Evolutionary conservation across 371 early-diverging fungal species (phyloP).

Genomic region (Furculomyces boomerangus): DNA sequence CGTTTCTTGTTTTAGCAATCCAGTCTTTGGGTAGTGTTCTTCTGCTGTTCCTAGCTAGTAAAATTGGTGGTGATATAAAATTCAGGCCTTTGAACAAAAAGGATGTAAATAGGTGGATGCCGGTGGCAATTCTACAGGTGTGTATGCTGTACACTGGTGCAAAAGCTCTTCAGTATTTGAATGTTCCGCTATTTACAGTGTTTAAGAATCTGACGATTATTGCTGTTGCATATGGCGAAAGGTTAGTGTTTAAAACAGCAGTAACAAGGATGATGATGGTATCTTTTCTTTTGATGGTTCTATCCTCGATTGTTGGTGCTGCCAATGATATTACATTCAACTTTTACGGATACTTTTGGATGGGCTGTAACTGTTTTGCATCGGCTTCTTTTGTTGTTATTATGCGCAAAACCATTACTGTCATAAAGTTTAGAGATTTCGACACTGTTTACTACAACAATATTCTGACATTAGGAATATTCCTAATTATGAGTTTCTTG

Average conservation of each 20-base stretch:
- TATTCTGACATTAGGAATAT: constrained; percentile 69
- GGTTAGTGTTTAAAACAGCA: constrained; percentile 53
- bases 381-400: constrained; percentile 80
- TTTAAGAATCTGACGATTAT: constrained; percentile 98
- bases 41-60: constrained; percentile 39
- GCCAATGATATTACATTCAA: constrained; percentile 44
- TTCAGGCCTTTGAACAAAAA: constrained; percentile 37
- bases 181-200: constrained; percentile 91
- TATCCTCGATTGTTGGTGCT: constrained; percentile 87
- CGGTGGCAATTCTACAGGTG: constrained; percentile 67
- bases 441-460: constrained; percentile 97
- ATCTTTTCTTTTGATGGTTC: constrained; percentile 80
- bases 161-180: constrained; percentile 80
- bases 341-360: constrained; percentile 80
- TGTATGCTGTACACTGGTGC: constrained; percentile 97
- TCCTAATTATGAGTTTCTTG: constrained; percentile 50
- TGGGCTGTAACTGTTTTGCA: constrained; percentile 73
- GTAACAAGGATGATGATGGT: constrained; percentile 61
- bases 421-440: constrained; percentile 74
- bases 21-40: constrained; percentile 34
- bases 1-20: constrained; percentile 71
- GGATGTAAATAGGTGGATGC: constrained; percentile 69
- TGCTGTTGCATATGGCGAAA: constrained; percentile 89
- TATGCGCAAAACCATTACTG: constrained; percentile 74
- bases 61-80: constrained; percentile 26